A percentile compares a stretch with the other conserved stretches of the same genome.
Conservation (phyloP, 257 asterid species). For the Nicotiana attenuata region DNA sequence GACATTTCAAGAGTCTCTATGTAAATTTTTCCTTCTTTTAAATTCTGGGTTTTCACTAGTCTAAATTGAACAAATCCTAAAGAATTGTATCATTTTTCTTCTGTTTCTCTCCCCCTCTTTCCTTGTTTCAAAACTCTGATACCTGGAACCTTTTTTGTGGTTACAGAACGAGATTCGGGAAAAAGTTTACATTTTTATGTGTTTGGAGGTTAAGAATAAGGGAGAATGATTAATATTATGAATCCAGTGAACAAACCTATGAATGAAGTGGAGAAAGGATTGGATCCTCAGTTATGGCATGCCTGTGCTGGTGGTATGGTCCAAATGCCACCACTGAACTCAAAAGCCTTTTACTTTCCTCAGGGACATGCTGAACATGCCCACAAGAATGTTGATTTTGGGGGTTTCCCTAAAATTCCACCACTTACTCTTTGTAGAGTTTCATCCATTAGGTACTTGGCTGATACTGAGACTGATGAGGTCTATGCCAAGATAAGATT, state of each 20-base stretch:
- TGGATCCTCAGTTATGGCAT: conserved; percentile 81
- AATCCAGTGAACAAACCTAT: conserved; percentile 40
- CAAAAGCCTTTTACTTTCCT: conserved; percentile 63
- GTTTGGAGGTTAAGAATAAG: conserved; percentile 14
- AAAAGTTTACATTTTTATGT: not conserved
- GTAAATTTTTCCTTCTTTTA: not conserved
- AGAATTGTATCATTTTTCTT: not conserved
- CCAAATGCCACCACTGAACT: conserved; percentile 49
- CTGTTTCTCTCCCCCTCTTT: not conserved
- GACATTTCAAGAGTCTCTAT: too few relatives aligned
- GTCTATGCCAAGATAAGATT: conserved; percentile 58
- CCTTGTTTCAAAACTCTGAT: not conserved
- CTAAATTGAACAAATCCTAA: not conserved
- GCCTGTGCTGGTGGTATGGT: conserved; percentile 95
- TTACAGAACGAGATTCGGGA: conserved; percentile 16
- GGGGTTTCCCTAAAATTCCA: conserved; percentile 39
- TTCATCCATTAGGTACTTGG: conserved; percentile 48
- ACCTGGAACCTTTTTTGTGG: not conserved
- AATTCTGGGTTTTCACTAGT: not conserved
- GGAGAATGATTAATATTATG: conserved; percentile 58
- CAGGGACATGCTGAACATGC: conserved; percentile 82
- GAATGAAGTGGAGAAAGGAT: conserved; percentile 43
- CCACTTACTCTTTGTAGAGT: conserved; percentile 47
- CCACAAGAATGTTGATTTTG: conserved; percentile 39
- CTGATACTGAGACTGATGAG: conserved; percentile 69